A percentile compares a stretch with the other conserved stretches of the same genome.
Evolutionary conservation across 225 moss, liverwort and hornwort genomes (phyloP).

Genomic region (Asterella californica): DNA sequence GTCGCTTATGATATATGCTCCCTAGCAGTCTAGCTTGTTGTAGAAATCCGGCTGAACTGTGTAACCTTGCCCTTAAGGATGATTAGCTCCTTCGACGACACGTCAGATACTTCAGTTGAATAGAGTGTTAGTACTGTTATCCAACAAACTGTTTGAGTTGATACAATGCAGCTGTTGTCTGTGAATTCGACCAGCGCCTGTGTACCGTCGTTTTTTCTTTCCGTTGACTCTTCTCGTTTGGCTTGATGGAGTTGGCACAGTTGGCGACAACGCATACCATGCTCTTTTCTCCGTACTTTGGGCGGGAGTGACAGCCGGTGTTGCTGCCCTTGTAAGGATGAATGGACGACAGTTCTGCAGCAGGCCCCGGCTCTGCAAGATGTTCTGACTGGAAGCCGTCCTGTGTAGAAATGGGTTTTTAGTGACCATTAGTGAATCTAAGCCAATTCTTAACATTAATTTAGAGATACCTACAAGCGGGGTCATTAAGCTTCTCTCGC

Average conservation of each 20-base stretch:
- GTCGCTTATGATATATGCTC: no score
- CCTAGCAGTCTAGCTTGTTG: no score
- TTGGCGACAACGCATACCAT: conserved; percentile 73
- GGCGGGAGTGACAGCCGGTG: conserved; percentile 78
- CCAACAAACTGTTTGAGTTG: no score
- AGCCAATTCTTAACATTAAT: background rate
- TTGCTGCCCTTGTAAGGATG: conserved; percentile 68
- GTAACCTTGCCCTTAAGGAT: no score
- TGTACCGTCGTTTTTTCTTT: no score
- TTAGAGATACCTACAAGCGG: background rate
- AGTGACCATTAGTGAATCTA: background rate
- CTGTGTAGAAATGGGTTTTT: background rate
- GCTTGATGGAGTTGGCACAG: conserved; percentile 39
- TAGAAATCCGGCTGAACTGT: no score
- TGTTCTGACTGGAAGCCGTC: conserved; percentile 21
- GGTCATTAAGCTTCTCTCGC: background rate
- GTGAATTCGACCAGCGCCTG: no score
- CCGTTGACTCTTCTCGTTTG: no score
- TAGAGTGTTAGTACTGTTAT: no score
- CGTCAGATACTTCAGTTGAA: no score
- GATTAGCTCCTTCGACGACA: no score
- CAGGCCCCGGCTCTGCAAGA: conserved; percentile 86
- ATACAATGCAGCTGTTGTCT: no score
- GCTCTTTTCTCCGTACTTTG: conserved; percentile 72
- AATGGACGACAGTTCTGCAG: conserved; percentile 89